These are phyloP conservation scores for Ordospora colligata DNA, from an alignment of 371 early-diverging fungal genomes.

Conservation along the genomic window DNA sequence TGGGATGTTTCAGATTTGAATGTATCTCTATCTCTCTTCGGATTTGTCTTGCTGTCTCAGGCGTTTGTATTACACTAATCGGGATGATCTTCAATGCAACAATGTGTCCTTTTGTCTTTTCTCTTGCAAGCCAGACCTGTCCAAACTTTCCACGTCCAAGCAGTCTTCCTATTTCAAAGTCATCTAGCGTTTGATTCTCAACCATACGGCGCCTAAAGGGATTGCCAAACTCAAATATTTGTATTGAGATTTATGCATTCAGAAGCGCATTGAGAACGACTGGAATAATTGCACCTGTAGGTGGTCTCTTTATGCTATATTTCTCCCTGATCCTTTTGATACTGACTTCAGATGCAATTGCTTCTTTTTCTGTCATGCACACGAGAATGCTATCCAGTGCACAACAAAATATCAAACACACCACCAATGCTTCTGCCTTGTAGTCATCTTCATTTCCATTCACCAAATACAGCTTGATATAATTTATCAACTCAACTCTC, in stretches of 20 bases:
- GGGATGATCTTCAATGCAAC: constrained; percentile 81
- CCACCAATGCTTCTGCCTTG: neutral
- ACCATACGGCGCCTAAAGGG: constrained; percentile 9
- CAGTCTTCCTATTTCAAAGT: constrained; percentile 84
- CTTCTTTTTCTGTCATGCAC: constrained; percentile 16
- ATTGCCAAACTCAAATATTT: constrained; percentile 4
- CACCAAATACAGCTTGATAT: constrained; percentile 5
- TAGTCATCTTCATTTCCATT: neutral
- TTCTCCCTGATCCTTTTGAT: neutral
- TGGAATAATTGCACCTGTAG: neutral
- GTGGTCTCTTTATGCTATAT: neutral
- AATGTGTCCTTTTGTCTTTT: constrained; percentile 71
- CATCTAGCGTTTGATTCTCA: constrained; percentile 64
- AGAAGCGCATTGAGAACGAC: neutral
- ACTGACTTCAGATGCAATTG: neutral
- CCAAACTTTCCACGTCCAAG: constrained; percentile 94
- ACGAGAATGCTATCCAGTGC: constrained; percentile 29
- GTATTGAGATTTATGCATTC: neutral
- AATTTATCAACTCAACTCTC: constrained; percentile 19
- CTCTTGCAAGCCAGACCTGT: constrained; percentile 81
- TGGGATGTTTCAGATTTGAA: constrained; percentile 74
- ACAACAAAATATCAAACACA: constrained; percentile 34
- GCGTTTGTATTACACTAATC: constrained; percentile 69
- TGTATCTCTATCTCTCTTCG: constrained; percentile 93
- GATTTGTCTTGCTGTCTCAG: constrained; percentile 72